Evolutionary conservation across 768 basidiomycete genomes (phyloP).

Genomic region (Mycena venus): DNA sequence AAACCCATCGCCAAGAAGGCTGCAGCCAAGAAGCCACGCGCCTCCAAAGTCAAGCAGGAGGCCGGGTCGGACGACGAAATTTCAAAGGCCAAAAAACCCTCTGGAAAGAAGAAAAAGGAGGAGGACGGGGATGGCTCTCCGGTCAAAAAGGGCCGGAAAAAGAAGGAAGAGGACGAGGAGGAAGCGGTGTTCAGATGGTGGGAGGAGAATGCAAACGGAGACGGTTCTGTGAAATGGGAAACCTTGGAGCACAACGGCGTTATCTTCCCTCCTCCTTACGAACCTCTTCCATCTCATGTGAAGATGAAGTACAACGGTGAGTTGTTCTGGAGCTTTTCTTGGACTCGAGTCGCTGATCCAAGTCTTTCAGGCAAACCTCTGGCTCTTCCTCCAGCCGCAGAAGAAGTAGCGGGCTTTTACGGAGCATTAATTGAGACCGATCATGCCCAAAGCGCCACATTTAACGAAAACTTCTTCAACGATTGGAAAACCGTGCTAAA

Average conservation of each 20-base stretch:
- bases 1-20: constrained; percentile 59
- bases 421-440: constrained; percentile 93
- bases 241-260: constrained; percentile 97
- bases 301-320: constrained; percentile 97
- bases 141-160: constrained; percentile 63
- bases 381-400: constrained; percentile 85
- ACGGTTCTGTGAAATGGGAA: constrained; percentile 90
- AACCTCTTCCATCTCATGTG: constrained; percentile 82
- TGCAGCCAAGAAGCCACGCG: constrained; percentile 55
- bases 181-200: constrained; percentile 89
- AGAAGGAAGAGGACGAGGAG: constrained; percentile 77
- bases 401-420: constrained; percentile 98
- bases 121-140: constrained; percentile 49
- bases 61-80: constrained; percentile 52
- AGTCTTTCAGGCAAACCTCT: constrained; percentile 75
- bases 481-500: constrained; percentile 88
- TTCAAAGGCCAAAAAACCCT: constrained; percentile 61
- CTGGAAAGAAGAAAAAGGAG: constrained; percentile 58
- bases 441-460: constrained; percentile 88
- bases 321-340: constrained; percentile 37
- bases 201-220: constrained; percentile 82
- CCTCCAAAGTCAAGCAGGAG: constrained; percentile 69
- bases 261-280: constrained; percentile 95
- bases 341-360: constrained; percentile 2
- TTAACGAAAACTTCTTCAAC: constrained; percentile 96